A percentile compares a stretch with the other conserved stretches of the same genome.
Conservation (phyloP, 768 basidiomycete genomes). For the Lentinula edodes region DNA sequence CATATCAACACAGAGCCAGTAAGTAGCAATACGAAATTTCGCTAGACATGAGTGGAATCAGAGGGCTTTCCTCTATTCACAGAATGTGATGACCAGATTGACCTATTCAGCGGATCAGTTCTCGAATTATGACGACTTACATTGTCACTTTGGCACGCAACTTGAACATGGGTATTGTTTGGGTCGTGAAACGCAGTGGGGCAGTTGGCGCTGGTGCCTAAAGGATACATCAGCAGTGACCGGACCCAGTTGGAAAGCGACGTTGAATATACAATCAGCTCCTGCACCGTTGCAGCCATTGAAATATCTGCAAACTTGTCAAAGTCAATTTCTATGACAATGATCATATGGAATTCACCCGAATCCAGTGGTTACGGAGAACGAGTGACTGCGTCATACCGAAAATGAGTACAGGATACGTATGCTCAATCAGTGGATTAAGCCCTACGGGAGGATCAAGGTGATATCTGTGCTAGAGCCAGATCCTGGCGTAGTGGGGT, state of each 20-base stretch:
- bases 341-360: slow-evolving; percentile 14
- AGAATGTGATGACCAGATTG: slow-evolving; percentile 5
- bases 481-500: slow-evolving; percentile 25
- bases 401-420: not conserved
- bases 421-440: not conserved
- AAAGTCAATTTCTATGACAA: too few relatives aligned
- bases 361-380: slow-evolving; percentile 31
- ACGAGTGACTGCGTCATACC: slow-evolving; percentile 17
- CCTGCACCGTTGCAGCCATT: slow-evolving; percentile 22
- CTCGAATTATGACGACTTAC: slow-evolving; percentile 7
- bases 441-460: slow-evolving; percentile 26
- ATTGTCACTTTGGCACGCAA: slow-evolving; percentile 26
- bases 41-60: too few relatives aligned
- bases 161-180: slow-evolving; percentile 23
- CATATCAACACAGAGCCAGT: too few relatives aligned
- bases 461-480: slow-evolving; percentile 30
- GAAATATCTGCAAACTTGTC: slow-evolving; percentile 15
- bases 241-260: not conserved
- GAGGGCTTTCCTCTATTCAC: not conserved
- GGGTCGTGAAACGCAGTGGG: slow-evolving; percentile 25
- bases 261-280: slow-evolving; percentile 17
- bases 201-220: slow-evolving; percentile 24
- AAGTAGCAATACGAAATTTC: too few relatives aligned
- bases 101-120: not conserved
- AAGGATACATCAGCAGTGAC: not conserved